These are phyloP conservation scores for Diospyros kaki DNA, from an alignment of 148 eudicot species.

Conservation along the genomic window DNA sequence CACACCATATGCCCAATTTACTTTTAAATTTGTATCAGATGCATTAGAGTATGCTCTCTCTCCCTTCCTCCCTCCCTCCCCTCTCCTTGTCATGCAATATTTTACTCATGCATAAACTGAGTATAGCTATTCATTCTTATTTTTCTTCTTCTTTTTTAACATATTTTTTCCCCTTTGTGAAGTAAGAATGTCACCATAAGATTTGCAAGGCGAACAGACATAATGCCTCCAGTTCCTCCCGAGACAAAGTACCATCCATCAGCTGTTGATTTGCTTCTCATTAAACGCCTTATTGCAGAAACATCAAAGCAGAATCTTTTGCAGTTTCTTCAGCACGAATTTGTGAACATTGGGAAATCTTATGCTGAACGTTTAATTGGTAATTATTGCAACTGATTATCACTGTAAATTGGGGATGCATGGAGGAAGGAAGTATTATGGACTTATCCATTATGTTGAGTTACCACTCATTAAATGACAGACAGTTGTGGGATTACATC, in stretches of 20 bases:
- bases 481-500: neutral
- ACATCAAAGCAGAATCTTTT: slow-evolving; percentile 76
- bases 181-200: slow-evolving; percentile 86
- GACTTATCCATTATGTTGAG: neutral
- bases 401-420: neutral
- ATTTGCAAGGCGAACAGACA: slow-evolving; percentile 93
- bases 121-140: neutral
- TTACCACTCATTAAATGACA: neutral
- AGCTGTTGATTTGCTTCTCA: slow-evolving; percentile 96
- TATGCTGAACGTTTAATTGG: slow-evolving; percentile 95
- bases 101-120: slow-evolving; percentile 3
- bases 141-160: neutral
- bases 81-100: neutral
- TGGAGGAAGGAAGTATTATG: neutral
- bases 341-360: slow-evolving; percentile 83
- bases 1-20: slow-evolving; percentile 96
- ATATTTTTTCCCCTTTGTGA: slow-evolving; percentile 13
- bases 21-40: slow-evolving; percentile 82
- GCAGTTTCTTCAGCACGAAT: slow-evolving; percentile 97
- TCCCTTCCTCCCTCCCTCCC: slow-evolving; percentile 20
- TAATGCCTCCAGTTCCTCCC: slow-evolving; percentile 90
- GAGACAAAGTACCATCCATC: slow-evolving; percentile 99
- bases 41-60: slow-evolving; percentile 71
- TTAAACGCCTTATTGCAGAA: slow-evolving; percentile 90
- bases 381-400: slow-evolving; percentile 28